Evolutionary conservation across 768 basidiomycete genomes (phyloP), one percentile per base, ranked within the genome.

Genomic region (Pleurotus ostreatus): DNA sequence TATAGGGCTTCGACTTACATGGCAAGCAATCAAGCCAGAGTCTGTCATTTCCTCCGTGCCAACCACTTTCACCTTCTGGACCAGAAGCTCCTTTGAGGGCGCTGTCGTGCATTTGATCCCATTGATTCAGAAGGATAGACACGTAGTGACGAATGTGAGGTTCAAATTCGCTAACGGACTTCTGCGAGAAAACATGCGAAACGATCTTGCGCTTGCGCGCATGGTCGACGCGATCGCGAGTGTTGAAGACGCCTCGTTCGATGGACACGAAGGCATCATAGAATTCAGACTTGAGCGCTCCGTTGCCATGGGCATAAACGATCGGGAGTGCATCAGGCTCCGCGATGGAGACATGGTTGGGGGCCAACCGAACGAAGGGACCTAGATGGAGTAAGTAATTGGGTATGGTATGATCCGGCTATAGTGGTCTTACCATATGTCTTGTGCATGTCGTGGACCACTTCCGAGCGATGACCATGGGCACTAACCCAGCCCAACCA

Each of bases 191-290:
- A 63, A 92, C 86, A 65, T 90, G 84, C 0, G 90, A 86, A 46
- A 96, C 82, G 58, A 97, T 90, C 73, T 96, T 96, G 73, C 92
- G 85, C 72, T 94, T 96, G 43, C 93, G 84, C 5, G 89, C 79
- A 66, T 96, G 93, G 56, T 92, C 89, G 5, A 70, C 65, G 30
- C 91, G 83, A 64, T 88, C 82, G 45, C 91, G 83, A 15, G 88
- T 89, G 68, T 86, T 90, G 80, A 92, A 91, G 25, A 92, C 72
- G 1, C 88, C 87, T 26, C 85, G 80, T 30, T 72, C 74, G 56
- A 89, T 88, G 25, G 86, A 85, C 22, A 92, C 88, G 62, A 93
- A 92, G 12, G 83, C 83, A 56, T 88, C 85, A 65, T 88, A 91
- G 68, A 91, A 92, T n/a, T 80, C 65, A 13, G 85, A 82, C 64